These are phyloP conservation scores for Calcarisporium arbuscula DNA, from an alignment of 2,329 filamentous ascomycete genomes.

Conservation along the genomic window DNA sequence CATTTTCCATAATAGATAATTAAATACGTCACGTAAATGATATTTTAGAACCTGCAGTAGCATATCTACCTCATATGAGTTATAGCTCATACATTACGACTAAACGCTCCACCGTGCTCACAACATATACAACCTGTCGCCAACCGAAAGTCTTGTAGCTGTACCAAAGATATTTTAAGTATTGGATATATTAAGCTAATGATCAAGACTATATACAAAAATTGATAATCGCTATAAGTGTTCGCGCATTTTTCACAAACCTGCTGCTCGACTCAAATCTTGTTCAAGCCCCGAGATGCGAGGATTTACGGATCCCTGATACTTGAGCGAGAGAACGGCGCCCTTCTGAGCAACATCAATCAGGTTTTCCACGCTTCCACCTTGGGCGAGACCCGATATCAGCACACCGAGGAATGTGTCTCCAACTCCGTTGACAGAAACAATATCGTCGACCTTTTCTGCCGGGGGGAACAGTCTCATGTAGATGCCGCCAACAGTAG, in stretches of 20 bases:
- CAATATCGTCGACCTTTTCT: constrained; percentile 61
- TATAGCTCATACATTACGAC: too few relatives aligned
- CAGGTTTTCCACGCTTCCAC: constrained; percentile 50
- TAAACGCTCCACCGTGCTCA: too few relatives aligned
- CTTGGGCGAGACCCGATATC: constrained; percentile 67
- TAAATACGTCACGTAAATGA: too few relatives aligned
- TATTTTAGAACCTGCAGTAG: too few relatives aligned
- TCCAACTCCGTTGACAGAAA: constrained; percentile 90
- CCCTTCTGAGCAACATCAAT: constrained; percentile 78
- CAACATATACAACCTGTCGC: too few relatives aligned
- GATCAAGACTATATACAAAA: too few relatives aligned
- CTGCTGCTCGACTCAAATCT: constrained; percentile 23
- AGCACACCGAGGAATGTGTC: constrained; percentile 88
- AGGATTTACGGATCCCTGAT: constrained; percentile 64
- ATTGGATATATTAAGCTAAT: too few relatives aligned
- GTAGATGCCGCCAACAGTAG: constrained; percentile 68
- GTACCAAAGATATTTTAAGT: background rate
- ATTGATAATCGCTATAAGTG: too few relatives aligned
- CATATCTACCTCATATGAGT: too few relatives aligned
- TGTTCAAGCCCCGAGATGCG: constrained; percentile 41
- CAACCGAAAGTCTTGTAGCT: too few relatives aligned
- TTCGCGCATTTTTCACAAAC: constrained; percentile 7
- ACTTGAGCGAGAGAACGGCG: constrained; percentile 71
- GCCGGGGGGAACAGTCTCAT: constrained; percentile 66
- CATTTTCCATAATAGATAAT: too few relatives aligned